Evolutionary conservation across 768 basidiomycete genomes (phyloP).

Genomic region (Suillus subluteus): DNA sequence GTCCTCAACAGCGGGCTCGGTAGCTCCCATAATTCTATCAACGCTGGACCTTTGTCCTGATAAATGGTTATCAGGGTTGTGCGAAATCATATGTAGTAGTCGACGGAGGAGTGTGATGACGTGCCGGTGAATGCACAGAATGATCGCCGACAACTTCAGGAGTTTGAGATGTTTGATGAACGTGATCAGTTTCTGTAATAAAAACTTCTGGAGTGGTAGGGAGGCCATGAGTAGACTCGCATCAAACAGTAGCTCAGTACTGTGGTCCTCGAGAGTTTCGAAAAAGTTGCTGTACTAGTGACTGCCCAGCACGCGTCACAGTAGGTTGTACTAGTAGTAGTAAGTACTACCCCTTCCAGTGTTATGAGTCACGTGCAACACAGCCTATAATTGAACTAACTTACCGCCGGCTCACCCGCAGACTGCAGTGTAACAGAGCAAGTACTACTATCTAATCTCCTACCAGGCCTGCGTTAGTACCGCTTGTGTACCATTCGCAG

Average conservation of each 20-base stretch:
- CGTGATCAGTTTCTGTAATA: neutral
- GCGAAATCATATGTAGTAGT: neutral
- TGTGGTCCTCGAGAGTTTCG: neutral
- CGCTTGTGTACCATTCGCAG: neutral
- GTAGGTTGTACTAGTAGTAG: no score
- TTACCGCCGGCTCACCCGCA: neutral
- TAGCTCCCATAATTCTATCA: neutral
- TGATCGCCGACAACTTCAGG: neutral
- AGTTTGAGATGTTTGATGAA: neutral
- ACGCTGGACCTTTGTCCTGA: neutral
- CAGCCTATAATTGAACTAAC: neutral
- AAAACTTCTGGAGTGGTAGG: neutral
- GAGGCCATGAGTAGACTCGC: neutral
- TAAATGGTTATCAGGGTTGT: neutral
- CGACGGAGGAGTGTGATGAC: conserved; percentile 1
- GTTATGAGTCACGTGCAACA: neutral
- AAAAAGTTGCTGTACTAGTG: neutral
- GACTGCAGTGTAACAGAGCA: neutral
- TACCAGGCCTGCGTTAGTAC: neutral
- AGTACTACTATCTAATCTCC: neutral
- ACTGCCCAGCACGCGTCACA: neutral
- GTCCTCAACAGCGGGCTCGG: neutral
- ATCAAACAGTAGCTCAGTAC: neutral
- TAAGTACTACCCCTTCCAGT: no score
- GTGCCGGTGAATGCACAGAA: neutral